phyloP scores from a whole-genome alignment of 2,329 filamentous ascomycete genomes.

The Cylindrodendrum hubeiense region DNA sequence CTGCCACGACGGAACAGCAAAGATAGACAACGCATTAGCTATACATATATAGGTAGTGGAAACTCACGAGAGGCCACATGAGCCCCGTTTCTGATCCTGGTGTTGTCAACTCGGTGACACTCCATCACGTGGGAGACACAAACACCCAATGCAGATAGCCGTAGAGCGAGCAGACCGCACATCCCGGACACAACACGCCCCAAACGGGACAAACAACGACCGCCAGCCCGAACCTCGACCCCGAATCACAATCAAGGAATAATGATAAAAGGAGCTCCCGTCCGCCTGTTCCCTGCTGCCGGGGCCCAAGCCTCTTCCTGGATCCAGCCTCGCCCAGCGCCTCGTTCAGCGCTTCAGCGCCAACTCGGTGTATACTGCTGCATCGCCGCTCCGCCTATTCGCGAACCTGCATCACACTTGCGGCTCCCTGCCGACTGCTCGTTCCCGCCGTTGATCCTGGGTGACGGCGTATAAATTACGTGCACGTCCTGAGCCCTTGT shows the following conservation, averaged over 20 bases:
- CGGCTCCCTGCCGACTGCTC: slow-evolving; percentile 14
- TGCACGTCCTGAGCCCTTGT: slow-evolving; percentile 6
- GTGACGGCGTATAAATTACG: slow-evolving; percentile 16
- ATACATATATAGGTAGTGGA: not conserved
- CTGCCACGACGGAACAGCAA: slow-evolving; percentile 13
- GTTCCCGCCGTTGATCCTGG: slow-evolving; percentile 10
- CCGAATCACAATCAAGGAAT: not conserved
- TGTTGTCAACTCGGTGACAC: not conserved
- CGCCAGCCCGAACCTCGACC: not conserved
- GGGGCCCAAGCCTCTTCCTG: not conserved
- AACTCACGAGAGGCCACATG: not conserved
- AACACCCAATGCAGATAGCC: slow-evolving; percentile 24
- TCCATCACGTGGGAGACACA: slow-evolving; percentile 24
- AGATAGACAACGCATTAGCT: not conserved
- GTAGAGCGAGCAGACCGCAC: slow-evolving; percentile 6
- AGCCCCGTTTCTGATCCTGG: not conserved
- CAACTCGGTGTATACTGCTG: not conserved
- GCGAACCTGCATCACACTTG: slow-evolving; percentile 12
- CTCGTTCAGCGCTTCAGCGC: too few relatives aligned
- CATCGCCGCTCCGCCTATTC: not conserved
- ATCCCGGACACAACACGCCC: not conserved
- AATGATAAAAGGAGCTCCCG: not conserved
- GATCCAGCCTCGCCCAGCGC: not conserved
- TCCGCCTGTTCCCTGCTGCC: not conserved
- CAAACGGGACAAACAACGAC: slow-evolving; percentile 17